A percentile compares a stretch with the other conserved stretches of the same genome.
phyloP scores from a whole-genome alignment of 306 rosid species.

The Cicer yamashitae region DNA sequence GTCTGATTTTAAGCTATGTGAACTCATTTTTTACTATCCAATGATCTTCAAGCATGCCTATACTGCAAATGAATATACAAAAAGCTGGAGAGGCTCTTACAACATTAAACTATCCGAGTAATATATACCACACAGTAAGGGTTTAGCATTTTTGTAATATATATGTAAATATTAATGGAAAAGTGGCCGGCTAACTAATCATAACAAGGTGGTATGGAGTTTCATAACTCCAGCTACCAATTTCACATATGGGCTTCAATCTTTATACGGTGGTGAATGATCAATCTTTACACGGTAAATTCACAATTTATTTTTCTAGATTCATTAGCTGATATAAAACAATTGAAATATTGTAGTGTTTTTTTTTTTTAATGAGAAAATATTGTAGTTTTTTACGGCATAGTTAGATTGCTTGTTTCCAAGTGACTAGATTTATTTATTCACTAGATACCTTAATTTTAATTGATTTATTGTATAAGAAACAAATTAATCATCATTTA shows the following conservation, averaged over 20 bases:
- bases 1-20: constrained; percentile 38
- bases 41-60: constrained; percentile 26
- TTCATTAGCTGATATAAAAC: not conserved
- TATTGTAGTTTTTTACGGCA: not conserved
- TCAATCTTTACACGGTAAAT: constrained; percentile 19
- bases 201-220: constrained; percentile 8
- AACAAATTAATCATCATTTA: too few relatives aligned
- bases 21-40: constrained; percentile 27
- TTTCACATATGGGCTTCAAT: constrained; percentile 10
- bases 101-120: constrained; percentile 33
- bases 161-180: constrained; percentile 15
- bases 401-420: not conserved
- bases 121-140: constrained; percentile 8
- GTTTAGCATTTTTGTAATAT: constrained; percentile 40
- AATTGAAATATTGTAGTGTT: too few relatives aligned
- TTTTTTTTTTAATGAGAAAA: not conserved
- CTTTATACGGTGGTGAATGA: constrained; percentile 19
- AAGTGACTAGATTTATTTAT: too few relatives aligned
- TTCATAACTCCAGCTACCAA: not conserved
- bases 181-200: constrained; percentile 12
- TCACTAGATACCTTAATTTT: too few relatives aligned
- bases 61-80: constrained; percentile 22
- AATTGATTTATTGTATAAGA: too few relatives aligned
- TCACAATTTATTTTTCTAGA: not conserved
- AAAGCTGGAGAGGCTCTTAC: constrained; percentile 36